These are phyloP conservation scores for Bipolaris oryzae DNA, from an alignment of 2,329 filamentous ascomycete genomes.

Conservation along the genomic window DNA sequence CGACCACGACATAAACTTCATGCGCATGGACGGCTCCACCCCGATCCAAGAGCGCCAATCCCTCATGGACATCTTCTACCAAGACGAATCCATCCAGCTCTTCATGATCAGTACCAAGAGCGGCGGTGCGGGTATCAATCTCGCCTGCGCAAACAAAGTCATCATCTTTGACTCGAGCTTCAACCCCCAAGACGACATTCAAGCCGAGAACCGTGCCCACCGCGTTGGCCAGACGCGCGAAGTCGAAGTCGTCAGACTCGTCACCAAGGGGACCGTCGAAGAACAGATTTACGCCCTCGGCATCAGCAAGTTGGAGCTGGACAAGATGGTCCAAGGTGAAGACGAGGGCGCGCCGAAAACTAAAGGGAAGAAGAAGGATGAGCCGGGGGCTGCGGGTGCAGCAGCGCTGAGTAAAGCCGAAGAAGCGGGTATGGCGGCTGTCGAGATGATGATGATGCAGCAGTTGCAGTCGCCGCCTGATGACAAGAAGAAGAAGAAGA, in stretches of 20 bases:
- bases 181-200: constrained; percentile 97
- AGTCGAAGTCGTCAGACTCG: constrained; percentile 87
- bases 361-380: constrained; percentile 27
- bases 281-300: constrained; percentile 92
- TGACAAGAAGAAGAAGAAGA: constrained; percentile 4
- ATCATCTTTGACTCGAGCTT: constrained; percentile 97
- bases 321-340: constrained; percentile 72
- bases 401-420: constrained; percentile 45
- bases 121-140: constrained; percentile 95
- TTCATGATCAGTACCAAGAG: constrained; percentile 94
- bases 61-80: constrained; percentile 85
- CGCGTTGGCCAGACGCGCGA: constrained; percentile 88
- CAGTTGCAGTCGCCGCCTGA: constrained; percentile 24
- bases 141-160: constrained; percentile 95
- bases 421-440: constrained; percentile 41
- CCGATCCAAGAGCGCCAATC: constrained; percentile 82
- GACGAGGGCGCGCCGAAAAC: constrained; percentile 51
- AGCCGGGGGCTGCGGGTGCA: constrained; percentile 10
- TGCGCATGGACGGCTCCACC: constrained; percentile 85
- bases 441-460: constrained; percentile 51
- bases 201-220: constrained; percentile 96
- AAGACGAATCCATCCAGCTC: constrained; percentile 76
- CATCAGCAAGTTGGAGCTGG: constrained; percentile 89
- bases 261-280: constrained; percentile 83
- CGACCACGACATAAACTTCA: constrained; percentile 73